Percentiles rank a stretch among this genome's conserved stretches.
Conservation (phyloP, 805 yeast genomes). For the Suhomyces sp. region DNA sequence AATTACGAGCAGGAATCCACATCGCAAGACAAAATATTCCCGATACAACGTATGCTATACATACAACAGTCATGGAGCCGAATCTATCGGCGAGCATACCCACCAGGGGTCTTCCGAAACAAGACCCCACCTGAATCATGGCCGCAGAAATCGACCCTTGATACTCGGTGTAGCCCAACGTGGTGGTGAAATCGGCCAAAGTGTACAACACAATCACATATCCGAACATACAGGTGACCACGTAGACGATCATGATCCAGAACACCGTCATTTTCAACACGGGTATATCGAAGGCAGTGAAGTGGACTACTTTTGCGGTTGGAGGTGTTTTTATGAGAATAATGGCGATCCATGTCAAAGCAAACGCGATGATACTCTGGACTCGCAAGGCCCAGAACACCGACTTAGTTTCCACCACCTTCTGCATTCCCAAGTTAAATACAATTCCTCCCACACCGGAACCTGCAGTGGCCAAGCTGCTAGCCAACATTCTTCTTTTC, state of each 20-base stretch:
- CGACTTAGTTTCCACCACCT: conserved; percentile 14
- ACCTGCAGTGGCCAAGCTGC: conserved; percentile 20
- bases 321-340: conserved; percentile 11
- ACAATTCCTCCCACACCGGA: conserved; percentile 22
- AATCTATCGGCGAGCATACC: conserved; percentile 17
- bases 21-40: conserved; percentile 19
- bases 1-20: conserved; percentile 24
- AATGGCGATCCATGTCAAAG: conserved; percentile 7
- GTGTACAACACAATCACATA: conserved; percentile 24
- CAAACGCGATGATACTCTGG: conserved; percentile 12
- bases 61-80: conserved; percentile 14
- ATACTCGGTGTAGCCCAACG: conserved; percentile 19
- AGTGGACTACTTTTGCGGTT: conserved; percentile 6
- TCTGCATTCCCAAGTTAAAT: conserved; percentile 25
- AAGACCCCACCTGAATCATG: conserved; percentile 22
- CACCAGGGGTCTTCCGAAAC: conserved; percentile 18
- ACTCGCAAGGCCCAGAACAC: conserved; percentile 23
- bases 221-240: conserved; percentile 22
- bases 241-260: conserved; percentile 14
- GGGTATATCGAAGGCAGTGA: conserved; percentile 13
- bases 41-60: conserved; percentile 14
- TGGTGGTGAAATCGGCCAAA: conserved; percentile 21
- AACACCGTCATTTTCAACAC: conserved; percentile 13
- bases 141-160: conserved; percentile 26
- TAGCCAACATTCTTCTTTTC: conserved; percentile 16